Evolutionary conservation across 1,284 basidiomycete genomes (phyloP).

Genomic region (Malassezia dermatis): DNA sequence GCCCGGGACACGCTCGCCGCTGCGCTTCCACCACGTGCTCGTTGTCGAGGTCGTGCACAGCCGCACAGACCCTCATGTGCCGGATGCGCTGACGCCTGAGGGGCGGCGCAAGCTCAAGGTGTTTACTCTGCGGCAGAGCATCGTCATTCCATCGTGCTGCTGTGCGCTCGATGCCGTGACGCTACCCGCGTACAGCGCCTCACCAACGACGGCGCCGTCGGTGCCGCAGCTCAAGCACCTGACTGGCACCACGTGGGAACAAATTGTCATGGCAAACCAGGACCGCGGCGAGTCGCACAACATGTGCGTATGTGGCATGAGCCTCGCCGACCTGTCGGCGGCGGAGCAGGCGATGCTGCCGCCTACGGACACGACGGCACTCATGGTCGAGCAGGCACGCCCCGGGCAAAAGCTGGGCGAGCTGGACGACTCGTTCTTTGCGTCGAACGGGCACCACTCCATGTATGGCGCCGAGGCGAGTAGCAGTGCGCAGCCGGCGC

Average conservation of each 20-base stretch:
- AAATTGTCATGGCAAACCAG: conserved; percentile 23
- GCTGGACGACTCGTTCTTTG: conserved; percentile 3
- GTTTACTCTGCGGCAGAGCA: conserved; percentile 42
- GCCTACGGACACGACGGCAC: conserved; percentile 22
- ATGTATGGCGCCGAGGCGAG: neutral
- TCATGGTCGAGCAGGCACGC: conserved; percentile 24
- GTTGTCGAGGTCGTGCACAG: conserved; percentile 46
- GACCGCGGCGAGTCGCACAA: conserved; percentile 33
- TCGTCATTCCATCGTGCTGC: conserved; percentile 40
- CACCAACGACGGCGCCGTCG: neutral
- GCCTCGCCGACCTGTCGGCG: conserved; percentile 32
- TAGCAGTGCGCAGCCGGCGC: neutral
- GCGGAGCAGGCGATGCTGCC: conserved; percentile 40
- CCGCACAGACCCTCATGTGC: conserved; percentile 6
- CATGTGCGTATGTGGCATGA: conserved; percentile 46
- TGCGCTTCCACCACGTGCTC: conserved; percentile 40
- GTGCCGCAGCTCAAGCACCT: conserved; percentile 9
- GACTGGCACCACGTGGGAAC: conserved; percentile 14
- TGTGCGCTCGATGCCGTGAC: conserved; percentile 46
- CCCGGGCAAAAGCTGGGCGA: conserved; percentile 42
- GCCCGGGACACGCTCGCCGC: conserved; percentile 28
- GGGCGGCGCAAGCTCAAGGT: conserved; percentile 38
- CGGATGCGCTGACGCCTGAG: conserved; percentile 5
- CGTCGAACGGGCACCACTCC: neutral
- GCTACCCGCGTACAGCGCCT: conserved; percentile 34